Base-by-base conservation (phyloP, 345 rosid species). In the Durio zibethinus region DNA sequence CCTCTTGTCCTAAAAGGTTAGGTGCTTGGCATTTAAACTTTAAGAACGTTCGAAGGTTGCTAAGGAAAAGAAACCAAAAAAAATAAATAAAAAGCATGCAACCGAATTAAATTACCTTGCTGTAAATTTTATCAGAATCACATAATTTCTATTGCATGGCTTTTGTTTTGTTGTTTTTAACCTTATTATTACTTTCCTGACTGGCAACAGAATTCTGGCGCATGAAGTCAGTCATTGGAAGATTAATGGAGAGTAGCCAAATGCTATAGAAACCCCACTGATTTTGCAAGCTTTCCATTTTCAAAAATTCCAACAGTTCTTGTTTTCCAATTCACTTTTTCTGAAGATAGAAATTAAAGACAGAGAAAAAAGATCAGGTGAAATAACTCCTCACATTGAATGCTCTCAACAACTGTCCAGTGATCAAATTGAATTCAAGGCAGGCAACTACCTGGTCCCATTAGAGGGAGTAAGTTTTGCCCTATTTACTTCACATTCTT, bases 361-460 rank as follows among this genome's bases (percentile, higher is more conserved):
- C 42, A 56, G 78, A 65, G 20, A 54, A n/a, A n/a, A 63, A 67
- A 76, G 70, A 59, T 76, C 76, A 80, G 85, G 47, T 21, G 85
- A 82, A 80, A 67, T 87, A 83, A 87, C 83, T 87, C 47, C 29
- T 74, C 25, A 15, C 83, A 91, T 82, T 92, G 82, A 94, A 90
- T 91, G 92, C 91, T 79, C 78, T 77, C 85, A 91, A 84, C 93
- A 66, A 91, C 93, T 78, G 82, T 25, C 54, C 82, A 86, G 83
- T 71, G 73, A 84, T n/a, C 23, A 25, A 67, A 86, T 87, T 91
- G 60, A 92, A 89, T 92, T 79, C 80, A 80, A 76, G 77, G 72
- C 80, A 80, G 80, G 10, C 14, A 53, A 50, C 54, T 67, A 72
- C 73, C 78, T 74, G 96, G 91, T 86, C 91, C 97, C 90, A 80